phyloP scores from a whole-genome alignment of 1,284 basidiomycete species.

The Coniferiporia weirii region DNA sequence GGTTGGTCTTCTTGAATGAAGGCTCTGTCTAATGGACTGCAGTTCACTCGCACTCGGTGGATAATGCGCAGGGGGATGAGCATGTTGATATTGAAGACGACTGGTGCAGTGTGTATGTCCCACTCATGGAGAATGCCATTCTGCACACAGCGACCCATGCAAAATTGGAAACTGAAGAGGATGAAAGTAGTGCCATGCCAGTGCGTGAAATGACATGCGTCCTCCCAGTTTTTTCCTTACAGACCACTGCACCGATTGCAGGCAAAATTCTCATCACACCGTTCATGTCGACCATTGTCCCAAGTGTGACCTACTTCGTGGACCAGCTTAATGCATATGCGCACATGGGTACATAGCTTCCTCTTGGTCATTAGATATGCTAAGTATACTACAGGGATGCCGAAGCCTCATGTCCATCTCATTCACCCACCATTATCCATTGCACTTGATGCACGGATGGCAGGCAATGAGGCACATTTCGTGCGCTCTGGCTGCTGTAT shows the following conservation, averaged over 20 bases:
- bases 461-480: slow-evolving; percentile 74
- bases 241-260: slow-evolving; percentile 45
- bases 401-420: slow-evolving; percentile 75
- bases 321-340: slow-evolving; percentile 69
- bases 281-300: slow-evolving; percentile 53
- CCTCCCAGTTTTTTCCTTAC: slow-evolving; percentile 47
- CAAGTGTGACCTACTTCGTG: slow-evolving; percentile 55
- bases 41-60: slow-evolving; percentile 11
- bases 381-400: slow-evolving; percentile 38
- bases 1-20: too few relatives aligned
- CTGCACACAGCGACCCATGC: slow-evolving; percentile 45
- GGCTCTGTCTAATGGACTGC: too few relatives aligned
- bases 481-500: slow-evolving; percentile 81
- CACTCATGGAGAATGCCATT: slow-evolving; percentile 48
- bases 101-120: slow-evolving; percentile 37
- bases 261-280: slow-evolving; percentile 48
- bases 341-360: slow-evolving; percentile 37
- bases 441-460: slow-evolving; percentile 77
- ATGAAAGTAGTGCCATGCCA: slow-evolving; percentile 20
- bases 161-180: slow-evolving; percentile 35
- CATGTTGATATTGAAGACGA: slow-evolving; percentile 41
- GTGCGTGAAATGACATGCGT: slow-evolving; percentile 26
- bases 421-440: slow-evolving; percentile 78
- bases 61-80: slow-evolving; percentile 35
- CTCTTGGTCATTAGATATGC: neutral